Evolutionary conservation across 2,329 filamentous ascomycete genomes (phyloP).

Genomic region (Erysiphe neolycopersici): DNA sequence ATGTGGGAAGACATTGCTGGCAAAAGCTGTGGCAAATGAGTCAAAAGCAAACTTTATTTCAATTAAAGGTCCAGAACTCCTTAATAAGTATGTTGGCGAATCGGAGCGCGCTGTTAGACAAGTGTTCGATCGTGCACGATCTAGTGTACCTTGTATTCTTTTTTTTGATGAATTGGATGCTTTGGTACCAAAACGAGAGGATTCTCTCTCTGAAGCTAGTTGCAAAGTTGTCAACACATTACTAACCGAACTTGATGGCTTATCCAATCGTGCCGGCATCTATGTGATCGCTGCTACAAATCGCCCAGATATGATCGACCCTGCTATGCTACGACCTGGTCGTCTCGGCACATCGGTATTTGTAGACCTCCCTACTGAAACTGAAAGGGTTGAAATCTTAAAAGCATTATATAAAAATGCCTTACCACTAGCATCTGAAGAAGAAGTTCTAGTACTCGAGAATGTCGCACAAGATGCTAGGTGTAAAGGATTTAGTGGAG

Average conservation of each 20-base stretch:
- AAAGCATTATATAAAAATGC: slow-evolving; percentile 32
- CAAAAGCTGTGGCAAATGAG: slow-evolving; percentile 88
- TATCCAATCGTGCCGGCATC: slow-evolving; percentile 54
- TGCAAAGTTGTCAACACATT: slow-evolving; percentile 84
- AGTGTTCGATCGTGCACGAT: slow-evolving; percentile 68
- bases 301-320: slow-evolving; percentile 84
- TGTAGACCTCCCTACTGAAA: slow-evolving; percentile 55
- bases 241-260: slow-evolving; percentile 77
- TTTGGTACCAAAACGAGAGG: slow-evolving; percentile 61
- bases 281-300: slow-evolving; percentile 93
- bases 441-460: slow-evolving; percentile 27
- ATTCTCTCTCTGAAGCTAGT: slow-evolving; percentile 52
- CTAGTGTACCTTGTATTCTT: slow-evolving; percentile 72
- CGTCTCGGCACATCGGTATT: slow-evolving; percentile 73
- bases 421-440: slow-evolving; percentile 23
- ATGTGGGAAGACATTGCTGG: slow-evolving; percentile 87
- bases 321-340: slow-evolving; percentile 78
- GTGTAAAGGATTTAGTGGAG: slow-evolving; percentile 54
- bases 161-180: slow-evolving; percentile 98
- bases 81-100: slow-evolving; percentile 96
- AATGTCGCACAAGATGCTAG: slow-evolving; percentile 35
- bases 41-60: slow-evolving; percentile 95
- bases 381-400: slow-evolving; percentile 68
- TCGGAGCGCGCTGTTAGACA: slow-evolving; percentile 81
- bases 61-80: slow-evolving; percentile 81